These are phyloP conservation scores for Glycyrrhiza uralensis DNA, from an alignment of 306 rosid species.

Conservation along the genomic window DNA sequence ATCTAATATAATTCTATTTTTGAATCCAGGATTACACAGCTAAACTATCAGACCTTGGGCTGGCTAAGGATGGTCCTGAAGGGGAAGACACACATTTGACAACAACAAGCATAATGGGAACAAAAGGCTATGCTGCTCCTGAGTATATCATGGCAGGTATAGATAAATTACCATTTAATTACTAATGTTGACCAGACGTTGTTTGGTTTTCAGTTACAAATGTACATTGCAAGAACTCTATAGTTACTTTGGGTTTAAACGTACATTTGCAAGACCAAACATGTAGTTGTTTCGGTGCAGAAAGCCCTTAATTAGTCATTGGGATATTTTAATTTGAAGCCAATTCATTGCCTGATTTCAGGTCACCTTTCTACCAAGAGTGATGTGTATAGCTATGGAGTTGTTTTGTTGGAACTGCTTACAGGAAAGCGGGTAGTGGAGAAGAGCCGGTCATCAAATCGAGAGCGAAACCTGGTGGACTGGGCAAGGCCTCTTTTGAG, in stretches of 20 bases:
- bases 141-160: slow-evolving; percentile 73
- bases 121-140: slow-evolving; percentile 84
- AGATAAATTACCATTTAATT: background rate
- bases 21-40: slow-evolving; percentile 60
- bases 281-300: too few species aligned
- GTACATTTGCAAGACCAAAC: too few species aligned
- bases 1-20: background rate
- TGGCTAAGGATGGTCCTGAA: slow-evolving; percentile 78
- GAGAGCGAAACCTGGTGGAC: slow-evolving; percentile 59
- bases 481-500: slow-evolving; percentile 76
- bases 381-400: slow-evolving; percentile 86
- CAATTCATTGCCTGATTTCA: slow-evolving; percentile 14
- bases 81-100: slow-evolving; percentile 67
- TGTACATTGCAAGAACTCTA: too few species aligned
- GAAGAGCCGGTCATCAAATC: slow-evolving; percentile 32
- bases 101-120: slow-evolving; percentile 69
- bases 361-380: slow-evolving; percentile 79
- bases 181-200: background rate
- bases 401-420: slow-evolving; percentile 71
- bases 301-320: background rate
- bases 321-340: background rate
- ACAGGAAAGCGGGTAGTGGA: slow-evolving; percentile 73
- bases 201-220: too few species aligned
- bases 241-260: too few species aligned
- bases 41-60: slow-evolving; percentile 73